Evolutionary conservation across 495 filamentous ascomycete species (phyloP).

Genomic region (Aspergillus homomorphus): DNA sequence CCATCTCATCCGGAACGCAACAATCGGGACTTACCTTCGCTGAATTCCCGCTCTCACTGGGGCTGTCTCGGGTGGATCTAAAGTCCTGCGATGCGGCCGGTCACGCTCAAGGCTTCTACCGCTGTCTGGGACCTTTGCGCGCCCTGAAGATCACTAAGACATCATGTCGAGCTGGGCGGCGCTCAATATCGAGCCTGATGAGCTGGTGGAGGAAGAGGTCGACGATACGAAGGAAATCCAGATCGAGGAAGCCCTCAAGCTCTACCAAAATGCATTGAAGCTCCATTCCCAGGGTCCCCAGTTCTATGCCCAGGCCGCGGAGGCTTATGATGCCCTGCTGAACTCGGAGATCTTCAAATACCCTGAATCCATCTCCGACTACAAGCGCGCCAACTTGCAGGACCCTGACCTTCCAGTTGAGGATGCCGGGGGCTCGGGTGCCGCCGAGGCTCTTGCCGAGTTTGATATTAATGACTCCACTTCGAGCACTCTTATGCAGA

Average conservation of each 20-base stretch:
- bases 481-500: slow-evolving; percentile 79
- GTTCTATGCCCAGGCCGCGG: slow-evolving; percentile 70
- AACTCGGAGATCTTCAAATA: slow-evolving; percentile 91
- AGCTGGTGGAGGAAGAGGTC: slow-evolving; percentile 83
- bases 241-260: slow-evolving; percentile 95
- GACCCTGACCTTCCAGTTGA: slow-evolving; percentile 48
- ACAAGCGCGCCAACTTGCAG: slow-evolving; percentile 60
- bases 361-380: slow-evolving; percentile 78
- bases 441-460: slow-evolving; percentile 41
- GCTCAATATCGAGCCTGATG: slow-evolving; percentile 89
- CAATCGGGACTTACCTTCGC: no score
- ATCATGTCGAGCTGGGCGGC: slow-evolving; percentile 64
- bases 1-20: no score
- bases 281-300: slow-evolving; percentile 82
- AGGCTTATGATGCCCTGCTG: slow-evolving; percentile 83
- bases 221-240: slow-evolving; percentile 95
- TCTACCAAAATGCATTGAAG: slow-evolving; percentile 89
- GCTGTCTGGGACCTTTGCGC: slow-evolving; percentile 11
- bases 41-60: neutral
- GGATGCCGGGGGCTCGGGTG: slow-evolving; percentile 38
- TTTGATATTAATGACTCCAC: slow-evolving; percentile 57
- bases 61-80: neutral
- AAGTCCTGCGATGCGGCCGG: slow-evolving; percentile 23
- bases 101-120: slow-evolving; percentile 2
- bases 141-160: slow-evolving; percentile 23